Evolutionary conservation across 2,329 filamentous ascomycete genomes (phyloP), one percentile per base, ranked within the genome.

Genomic region (Aspergillus puulaauensis): DNA sequence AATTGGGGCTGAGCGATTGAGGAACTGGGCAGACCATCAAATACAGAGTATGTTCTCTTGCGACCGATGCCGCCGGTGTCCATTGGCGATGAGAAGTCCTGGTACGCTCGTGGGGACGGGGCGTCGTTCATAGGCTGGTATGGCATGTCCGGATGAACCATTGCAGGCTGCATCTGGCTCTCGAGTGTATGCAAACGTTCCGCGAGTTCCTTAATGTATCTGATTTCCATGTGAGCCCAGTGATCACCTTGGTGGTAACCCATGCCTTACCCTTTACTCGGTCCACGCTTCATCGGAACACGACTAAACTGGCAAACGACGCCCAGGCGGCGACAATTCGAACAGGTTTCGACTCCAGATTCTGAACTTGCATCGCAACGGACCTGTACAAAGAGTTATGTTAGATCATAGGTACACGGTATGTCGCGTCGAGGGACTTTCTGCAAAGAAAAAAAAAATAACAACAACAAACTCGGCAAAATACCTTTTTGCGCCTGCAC

Each of bases 181-280:
- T 96, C 92, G 46, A 96, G 87, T 44, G 85, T 88, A 66, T 93
- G 87, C 58, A 96, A 86, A 24, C 92, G 83, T 70, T 96, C 91
- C 23, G 91, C 91, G 21, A 96, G 83, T 73, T 96, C 91, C 71
- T 96, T 96, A 72, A 96, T 96, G 67, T 96, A 96, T 15, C 88
- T 90, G 67, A 59, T 46, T 48, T 17, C 41, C 47, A 47, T 56
- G 61, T 71, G 46, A 71, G 67, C 59, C 21, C 31, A 43, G 45
- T 58, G 47, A 56, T 58, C 48, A 56, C 17, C 27, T 48, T 5
- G 3, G 15, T 4, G 27, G 37, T 47, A 53, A 12, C 27, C 23
- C 39, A 27, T 35, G 27, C 62, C 64, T 67, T 82, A 90, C 82
- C 92, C 92, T 83, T 96, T 96, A 70, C 89, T 95, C 3, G 92